Base-by-base conservation (phyloP, 805 yeast species). In the Starmerella bombi region DNA sequence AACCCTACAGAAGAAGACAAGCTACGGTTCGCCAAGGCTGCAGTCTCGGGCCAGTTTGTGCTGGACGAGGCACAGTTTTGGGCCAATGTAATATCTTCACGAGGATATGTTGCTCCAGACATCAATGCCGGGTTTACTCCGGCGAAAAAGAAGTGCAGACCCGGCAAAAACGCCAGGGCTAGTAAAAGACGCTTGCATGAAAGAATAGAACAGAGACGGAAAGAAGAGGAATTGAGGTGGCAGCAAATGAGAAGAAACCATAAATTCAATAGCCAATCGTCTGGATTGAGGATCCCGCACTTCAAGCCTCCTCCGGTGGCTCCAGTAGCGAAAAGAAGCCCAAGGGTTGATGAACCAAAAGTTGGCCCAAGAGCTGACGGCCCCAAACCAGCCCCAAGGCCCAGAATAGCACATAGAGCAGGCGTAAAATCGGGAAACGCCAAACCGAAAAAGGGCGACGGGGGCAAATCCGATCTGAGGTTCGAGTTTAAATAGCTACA, bases 151-250 rank as follows among this genome's bases (percentile, higher is more conserved):
- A 40, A 27, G 16, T 51, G 51, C 35, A 43, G 56, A n/a, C 56
- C 55, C 5, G 54, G 56, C 14, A 43, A 42, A 33, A 25, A 22
- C 5, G 52, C 56, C 19, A 45, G 56, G 1, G 23, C 32, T 19
- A 39, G 40, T 23, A 28, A 39, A 23, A 17, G 25, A 25, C 17
- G 2, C 14, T 20, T 21, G 16, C 32, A 50, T n/a, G 31, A 29
- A 30, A 32, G 36, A 2, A 25, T 22, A 2, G 42, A 44, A 17
- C 25, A 34, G 5, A 43, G 40, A 18, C 35, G 41, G 14, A 42
- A 44, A 29, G 43, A 35, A 14, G 38, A 33, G 25, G 30, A 14
- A 5, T 7, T 12, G 14, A 25, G 27, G 16, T 32, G 35, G 35
- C 27, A 32, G 17, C n/a, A 20, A 21, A 20, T 20, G 35, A 6